Evolutionary conservation across 495 filamentous ascomycete genomes (phyloP).

Genomic region (Penicillium argentinense): DNA sequence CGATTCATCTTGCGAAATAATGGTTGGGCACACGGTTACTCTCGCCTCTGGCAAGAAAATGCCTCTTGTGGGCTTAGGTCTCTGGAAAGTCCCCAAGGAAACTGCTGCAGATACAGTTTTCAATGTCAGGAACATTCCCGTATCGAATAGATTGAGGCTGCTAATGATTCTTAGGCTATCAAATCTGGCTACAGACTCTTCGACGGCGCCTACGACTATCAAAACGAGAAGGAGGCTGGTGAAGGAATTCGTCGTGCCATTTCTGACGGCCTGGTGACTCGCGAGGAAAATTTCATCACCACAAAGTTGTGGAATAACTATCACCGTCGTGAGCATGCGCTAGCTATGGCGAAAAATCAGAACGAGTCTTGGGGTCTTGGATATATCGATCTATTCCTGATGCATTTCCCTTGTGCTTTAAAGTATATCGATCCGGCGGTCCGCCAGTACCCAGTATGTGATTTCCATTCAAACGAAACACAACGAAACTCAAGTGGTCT

Average conservation of each 20-base stretch:
- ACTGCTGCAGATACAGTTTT: constrained; percentile 79
- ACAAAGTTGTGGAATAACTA: constrained; percentile 93
- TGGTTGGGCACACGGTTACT: no score
- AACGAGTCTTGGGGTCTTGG: constrained; percentile 78
- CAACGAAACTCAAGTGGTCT: no score
- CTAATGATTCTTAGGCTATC: no score
- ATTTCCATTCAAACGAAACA: no score
- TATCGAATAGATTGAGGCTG: no score
- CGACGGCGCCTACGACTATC: constrained; percentile 88
- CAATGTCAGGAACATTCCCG: no score
- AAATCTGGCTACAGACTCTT: constrained; percentile 85
- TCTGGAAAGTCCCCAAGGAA: constrained; percentile 86
- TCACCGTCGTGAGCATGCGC: constrained; percentile 72
- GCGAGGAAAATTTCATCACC: constrained; percentile 86
- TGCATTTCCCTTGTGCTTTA: constrained; percentile 80
- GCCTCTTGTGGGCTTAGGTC: constrained; percentile 79
- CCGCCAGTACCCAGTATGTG: constrained; percentile 81
- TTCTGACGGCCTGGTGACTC: constrained; percentile 80
- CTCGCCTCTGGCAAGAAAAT: constrained; percentile 52
- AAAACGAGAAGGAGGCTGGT: constrained; percentile 82
- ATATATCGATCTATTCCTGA: constrained; percentile 82
- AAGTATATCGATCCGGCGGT: constrained; percentile 75
- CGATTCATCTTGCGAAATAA: no score
- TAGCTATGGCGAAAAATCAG: constrained; percentile 71
- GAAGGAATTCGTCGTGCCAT: constrained; percentile 86